phyloP scores from a whole-genome alignment of 2,329 filamentous ascomycete genomes.

The Colletotrichum echinochloae region DNA sequence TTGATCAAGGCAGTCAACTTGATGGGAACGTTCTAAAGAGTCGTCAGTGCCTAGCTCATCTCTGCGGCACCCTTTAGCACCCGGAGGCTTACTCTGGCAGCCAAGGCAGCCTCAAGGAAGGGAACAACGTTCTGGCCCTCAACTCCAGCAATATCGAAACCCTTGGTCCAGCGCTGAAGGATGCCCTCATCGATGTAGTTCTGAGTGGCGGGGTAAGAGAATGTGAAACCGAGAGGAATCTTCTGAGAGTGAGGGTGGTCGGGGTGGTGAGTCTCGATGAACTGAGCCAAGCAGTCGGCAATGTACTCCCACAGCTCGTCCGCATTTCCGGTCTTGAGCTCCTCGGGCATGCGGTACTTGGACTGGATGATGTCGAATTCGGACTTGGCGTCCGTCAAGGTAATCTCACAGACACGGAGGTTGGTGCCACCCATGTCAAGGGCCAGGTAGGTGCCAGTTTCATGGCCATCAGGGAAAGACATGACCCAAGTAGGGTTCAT shows the following conservation, averaged over 20 bases:
- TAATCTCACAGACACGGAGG: constrained; percentile 93
- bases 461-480: constrained; percentile 86
- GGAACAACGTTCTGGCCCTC: constrained; percentile 92
- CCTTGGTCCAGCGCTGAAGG: constrained; percentile 96
- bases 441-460: constrained; percentile 88
- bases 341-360: constrained; percentile 94
- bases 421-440: constrained; percentile 98
- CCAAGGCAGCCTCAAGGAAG: constrained; percentile 83
- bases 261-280: constrained; percentile 87
- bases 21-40: constrained; percentile 81
- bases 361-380: constrained; percentile 96
- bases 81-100: constrained; percentile 66
- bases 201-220: constrained; percentile 94
- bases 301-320: constrained; percentile 97
- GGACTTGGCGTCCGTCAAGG: constrained; percentile 85
- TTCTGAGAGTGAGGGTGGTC: constrained; percentile 70
- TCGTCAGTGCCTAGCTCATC: constrained; percentile 5
- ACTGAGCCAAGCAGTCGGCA: constrained; percentile 90
- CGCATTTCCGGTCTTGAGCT: constrained; percentile 85
- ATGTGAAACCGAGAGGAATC: constrained; percentile 91
- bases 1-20: constrained; percentile 95
- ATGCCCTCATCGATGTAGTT: constrained; percentile 94
- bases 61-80: not conserved
- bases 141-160: constrained; percentile 92
- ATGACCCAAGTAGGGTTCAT: constrained; percentile 99